These are phyloP conservation scores for Phytophthora europaea DNA, from an alignment of 352 stramenopile genomes.

Conservation along the genomic window DNA sequence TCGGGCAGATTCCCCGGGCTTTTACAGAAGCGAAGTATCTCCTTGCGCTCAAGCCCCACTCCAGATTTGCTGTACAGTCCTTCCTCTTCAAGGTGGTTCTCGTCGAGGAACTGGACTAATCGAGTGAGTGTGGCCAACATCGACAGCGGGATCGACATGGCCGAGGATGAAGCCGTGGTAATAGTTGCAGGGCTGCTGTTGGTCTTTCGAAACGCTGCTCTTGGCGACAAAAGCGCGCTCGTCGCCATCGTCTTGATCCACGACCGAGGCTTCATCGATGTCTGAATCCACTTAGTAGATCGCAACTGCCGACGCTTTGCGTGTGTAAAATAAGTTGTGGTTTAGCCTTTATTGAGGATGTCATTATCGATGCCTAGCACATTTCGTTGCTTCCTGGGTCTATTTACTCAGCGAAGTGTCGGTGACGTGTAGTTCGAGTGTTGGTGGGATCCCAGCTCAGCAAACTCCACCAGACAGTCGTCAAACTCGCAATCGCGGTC, in stretches of 20 bases:
- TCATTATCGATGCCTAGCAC: neutral
- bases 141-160: conserved; percentile 40
- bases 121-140: conserved; percentile 45
- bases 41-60: conserved; percentile 26
- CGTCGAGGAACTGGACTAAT: conserved; percentile 58
- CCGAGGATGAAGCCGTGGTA: neutral
- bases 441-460: neutral
- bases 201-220: conserved; percentile 24
- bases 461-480: conserved; percentile 49
- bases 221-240: conserved; percentile 33
- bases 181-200: conserved; percentile 14
- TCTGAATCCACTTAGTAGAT: neutral
- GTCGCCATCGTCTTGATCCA: conserved; percentile 39
- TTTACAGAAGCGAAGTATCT: conserved; percentile 35
- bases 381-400: neutral
- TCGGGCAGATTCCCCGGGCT: conserved; percentile 35
- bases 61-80: conserved; percentile 59
- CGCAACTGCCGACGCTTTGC: conserved; percentile 35
- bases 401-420: neutral
- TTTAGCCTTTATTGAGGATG: conserved; percentile 2
- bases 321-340: conserved; percentile 10
- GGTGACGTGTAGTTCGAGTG: conserved; percentile 14
- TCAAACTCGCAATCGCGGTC: conserved; percentile 61
- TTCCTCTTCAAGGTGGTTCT: conserved; percentile 56
- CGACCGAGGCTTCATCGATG: conserved; percentile 34